A percentile compares a stretch with the other conserved stretches of the same genome.
Conservation (phyloP, 2,329 filamentous ascomycete species). For the Penicillium crustosum region DNA sequence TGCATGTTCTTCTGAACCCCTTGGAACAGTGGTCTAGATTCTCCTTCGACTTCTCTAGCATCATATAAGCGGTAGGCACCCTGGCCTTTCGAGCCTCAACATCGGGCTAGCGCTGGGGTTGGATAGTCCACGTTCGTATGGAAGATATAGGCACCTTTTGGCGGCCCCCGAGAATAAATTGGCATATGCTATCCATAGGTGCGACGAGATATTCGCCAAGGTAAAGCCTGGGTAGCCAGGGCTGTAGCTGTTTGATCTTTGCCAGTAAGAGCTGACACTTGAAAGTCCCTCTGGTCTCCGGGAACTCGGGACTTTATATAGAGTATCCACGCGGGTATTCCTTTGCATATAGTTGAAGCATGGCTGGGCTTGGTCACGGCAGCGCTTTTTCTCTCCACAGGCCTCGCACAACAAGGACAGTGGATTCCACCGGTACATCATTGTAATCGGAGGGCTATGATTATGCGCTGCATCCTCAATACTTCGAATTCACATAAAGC, state of each 20-base stretch:
- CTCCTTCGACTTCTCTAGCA: conserved; percentile 17
- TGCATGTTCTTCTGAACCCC: conserved; percentile 21
- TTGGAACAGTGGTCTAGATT: conserved; percentile 17
- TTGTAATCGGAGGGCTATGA: conserved; percentile 34
- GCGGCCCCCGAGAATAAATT: conserved; percentile 18
- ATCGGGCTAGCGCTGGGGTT: conserved; percentile 15
- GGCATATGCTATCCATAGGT: neutral
- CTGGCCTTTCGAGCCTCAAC: conserved; percentile 15
- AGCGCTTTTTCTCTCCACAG: conserved; percentile 25
- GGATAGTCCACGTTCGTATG: conserved; percentile 26
- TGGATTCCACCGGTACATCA: conserved; percentile 23
- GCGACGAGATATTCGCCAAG: neutral
- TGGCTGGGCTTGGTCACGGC: conserved; percentile 24
- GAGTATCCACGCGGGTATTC: conserved; percentile 21
- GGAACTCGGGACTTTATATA: conserved; percentile 2
- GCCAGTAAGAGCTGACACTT: neutral
- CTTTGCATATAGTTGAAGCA: conserved; percentile 24
- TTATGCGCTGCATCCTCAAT: conserved; percentile 13
- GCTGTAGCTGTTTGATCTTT: neutral
- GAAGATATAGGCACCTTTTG: conserved; percentile 22
- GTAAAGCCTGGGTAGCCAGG: neutral
- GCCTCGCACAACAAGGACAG: conserved; percentile 19
- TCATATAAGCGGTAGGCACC: conserved; percentile 18
- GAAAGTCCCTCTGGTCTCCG: neutral
- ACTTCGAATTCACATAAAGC: neutral